Conservation (phyloP, 2,329 filamentous ascomycete genomes). For the Penicillium sp. region DNA sequence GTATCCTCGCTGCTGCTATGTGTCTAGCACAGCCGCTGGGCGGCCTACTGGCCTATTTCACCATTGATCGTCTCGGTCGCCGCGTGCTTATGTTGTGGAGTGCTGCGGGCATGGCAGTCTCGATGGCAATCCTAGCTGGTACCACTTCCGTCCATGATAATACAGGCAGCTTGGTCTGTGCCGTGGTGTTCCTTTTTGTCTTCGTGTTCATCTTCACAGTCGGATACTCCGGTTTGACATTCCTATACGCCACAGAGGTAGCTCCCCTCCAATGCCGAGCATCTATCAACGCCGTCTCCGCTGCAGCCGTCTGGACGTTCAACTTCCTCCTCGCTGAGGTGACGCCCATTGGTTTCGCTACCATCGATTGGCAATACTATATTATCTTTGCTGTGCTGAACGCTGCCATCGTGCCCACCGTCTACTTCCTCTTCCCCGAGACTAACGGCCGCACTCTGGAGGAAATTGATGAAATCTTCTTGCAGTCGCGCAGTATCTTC, state of each 20-base stretch:
- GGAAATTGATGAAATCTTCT: constrained; percentile 42
- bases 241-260: constrained; percentile 15
- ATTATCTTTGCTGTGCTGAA: constrained; percentile 41
- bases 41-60: constrained; percentile 40
- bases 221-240: constrained; percentile 15
- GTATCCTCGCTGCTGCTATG: constrained; percentile 10
- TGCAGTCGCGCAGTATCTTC: constrained; percentile 30
- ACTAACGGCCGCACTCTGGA: constrained; percentile 40
- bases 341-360: constrained; percentile 12
- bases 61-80: constrained; percentile 38
- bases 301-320: constrained; percentile 15
- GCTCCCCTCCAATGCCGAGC: constrained; percentile 15
- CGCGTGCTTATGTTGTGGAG: constrained; percentile 26
- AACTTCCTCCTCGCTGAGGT: constrained; percentile 20
- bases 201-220: constrained; percentile 15
- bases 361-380: constrained; percentile 17
- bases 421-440: constrained; percentile 44
- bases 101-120: constrained; percentile 11
- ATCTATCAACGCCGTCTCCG: constrained; percentile 12
- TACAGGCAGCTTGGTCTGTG: constrained; percentile 6
- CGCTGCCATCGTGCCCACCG: constrained; percentile 30
- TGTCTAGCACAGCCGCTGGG: constrained; percentile 36
- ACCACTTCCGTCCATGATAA: constrained; percentile 3
- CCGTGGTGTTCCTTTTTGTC: constrained; percentile 14
- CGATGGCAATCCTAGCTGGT: constrained; percentile 12